Evolutionary conservation across 352 stramenopile species (phyloP).

Genomic region (Phytophthora sp.): DNA sequence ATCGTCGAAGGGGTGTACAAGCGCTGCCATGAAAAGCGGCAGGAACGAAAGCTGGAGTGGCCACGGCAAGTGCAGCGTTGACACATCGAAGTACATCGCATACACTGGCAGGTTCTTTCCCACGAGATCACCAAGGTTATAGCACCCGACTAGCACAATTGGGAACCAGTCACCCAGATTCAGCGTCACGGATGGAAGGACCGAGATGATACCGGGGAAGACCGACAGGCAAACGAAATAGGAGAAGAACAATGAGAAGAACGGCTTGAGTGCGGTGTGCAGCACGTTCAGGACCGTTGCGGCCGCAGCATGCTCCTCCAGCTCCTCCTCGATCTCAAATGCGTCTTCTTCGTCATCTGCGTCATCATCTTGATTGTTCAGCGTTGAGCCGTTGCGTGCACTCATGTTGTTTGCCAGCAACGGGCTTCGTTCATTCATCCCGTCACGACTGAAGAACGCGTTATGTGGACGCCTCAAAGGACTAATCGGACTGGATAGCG

Average conservation of each 20-base stretch:
- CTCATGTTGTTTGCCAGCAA: conserved; percentile 41
- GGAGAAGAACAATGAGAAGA: conserved; percentile 80
- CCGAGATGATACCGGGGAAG: conserved; percentile 81
- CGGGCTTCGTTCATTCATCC: conserved; percentile 51
- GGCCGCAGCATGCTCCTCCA: conserved; percentile 45
- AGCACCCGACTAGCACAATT: conserved; percentile 77
- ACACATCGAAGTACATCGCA: conserved; percentile 72
- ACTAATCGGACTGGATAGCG: conserved; percentile 49
- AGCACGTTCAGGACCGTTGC: conserved; percentile 66
- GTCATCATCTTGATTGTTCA: conserved; percentile 25
- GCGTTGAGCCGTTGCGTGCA: conserved; percentile 17
- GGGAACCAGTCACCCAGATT: conserved; percentile 73
- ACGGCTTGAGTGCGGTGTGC: conserved; percentile 68
- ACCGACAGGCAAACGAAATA: conserved; percentile 82
- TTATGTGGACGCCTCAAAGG: conserved; percentile 16
- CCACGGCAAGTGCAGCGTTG: conserved; percentile 73
- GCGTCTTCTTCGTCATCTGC: conserved; percentile 50
- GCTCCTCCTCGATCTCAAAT: conserved; percentile 34
- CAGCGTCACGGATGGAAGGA: conserved; percentile 66
- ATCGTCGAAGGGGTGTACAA: conserved; percentile 66
- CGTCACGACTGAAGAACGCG: conserved; percentile 18
- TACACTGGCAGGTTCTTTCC: conserved; percentile 83
- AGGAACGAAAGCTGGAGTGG: conserved; percentile 69
- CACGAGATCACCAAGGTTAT: conserved; percentile 76
- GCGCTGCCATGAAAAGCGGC: conserved; percentile 66